Conservation (phyloP, 208 protist species). For the Wallacemonas collosoma region DNA sequence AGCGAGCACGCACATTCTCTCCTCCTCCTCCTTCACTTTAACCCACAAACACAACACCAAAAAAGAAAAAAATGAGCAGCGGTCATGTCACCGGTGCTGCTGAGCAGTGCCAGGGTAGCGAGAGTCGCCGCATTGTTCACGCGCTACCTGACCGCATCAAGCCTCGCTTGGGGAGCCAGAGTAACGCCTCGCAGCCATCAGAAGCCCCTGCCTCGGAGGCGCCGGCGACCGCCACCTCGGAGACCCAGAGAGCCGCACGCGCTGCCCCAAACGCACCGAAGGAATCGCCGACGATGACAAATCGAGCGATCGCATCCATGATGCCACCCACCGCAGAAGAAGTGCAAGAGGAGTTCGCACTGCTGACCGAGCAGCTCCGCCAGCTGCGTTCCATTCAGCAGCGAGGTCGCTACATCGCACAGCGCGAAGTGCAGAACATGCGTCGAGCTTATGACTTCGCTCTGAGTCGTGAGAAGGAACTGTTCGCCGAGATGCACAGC, state of each 20-base stretch:
- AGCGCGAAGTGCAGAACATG: constrained; percentile 52
- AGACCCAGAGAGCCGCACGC: constrained; percentile 14
- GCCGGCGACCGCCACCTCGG: constrained; percentile 11
- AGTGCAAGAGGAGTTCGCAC: constrained; percentile 56
- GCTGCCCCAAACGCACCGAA: not conserved
- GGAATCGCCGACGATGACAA: not conserved
- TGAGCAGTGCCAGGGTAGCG: not conserved
- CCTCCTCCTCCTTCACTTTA: too few relatives aligned
- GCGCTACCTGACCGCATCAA: constrained; percentile 12
- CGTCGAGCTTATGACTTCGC: constrained; percentile 61
- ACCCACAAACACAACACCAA: not conserved
- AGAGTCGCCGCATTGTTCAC: constrained; percentile 4
- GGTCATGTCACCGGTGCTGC: not conserved
- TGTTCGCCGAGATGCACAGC: constrained; percentile 16
- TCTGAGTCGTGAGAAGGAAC: constrained; percentile 33
- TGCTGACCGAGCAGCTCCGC: constrained; percentile 45
- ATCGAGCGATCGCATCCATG: not conserved
- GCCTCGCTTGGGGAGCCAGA: constrained; percentile 11
- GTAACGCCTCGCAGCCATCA: not conserved
- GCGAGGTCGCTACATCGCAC: constrained; percentile 39
- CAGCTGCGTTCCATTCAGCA: constrained; percentile 50
- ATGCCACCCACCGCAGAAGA: constrained; percentile 30
- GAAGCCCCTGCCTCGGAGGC: constrained; percentile 12
- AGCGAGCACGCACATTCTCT: too few relatives aligned
- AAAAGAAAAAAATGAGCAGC: not conserved